Base-by-base conservation (phyloP, 1,284 basidiomycete species). In the Amylostereum areolatum region DNA sequence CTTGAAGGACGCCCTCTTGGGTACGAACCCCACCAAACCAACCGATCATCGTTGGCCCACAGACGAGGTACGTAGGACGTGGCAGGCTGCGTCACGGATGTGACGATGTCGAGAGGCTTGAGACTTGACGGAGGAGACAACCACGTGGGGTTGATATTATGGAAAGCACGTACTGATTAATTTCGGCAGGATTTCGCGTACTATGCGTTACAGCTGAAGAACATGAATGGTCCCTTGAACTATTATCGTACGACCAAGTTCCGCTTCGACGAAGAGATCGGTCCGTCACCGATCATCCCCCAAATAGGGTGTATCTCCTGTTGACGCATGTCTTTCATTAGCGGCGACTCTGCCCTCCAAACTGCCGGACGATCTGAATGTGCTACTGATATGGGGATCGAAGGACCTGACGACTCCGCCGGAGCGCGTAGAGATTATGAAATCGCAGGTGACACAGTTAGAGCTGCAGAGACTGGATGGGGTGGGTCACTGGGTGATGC, bases 151-250 rank as follows among this genome's bases (percentile, higher is more conserved):
- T n/a, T n/a, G n/a, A n/a, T n/a, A n/a, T n/a, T n/a, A n/a, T n/a
- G n/a, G n/a, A n/a, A n/a, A n/a, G n/a, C n/a, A n/a, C n/a, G n/a
- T n/a, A n/a, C n/a, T n/a, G n/a, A n/a, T n/a, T n/a, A n/a, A n/a
- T n/a, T n/a, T n/a, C n/a, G n/a, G 45, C 52, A 84, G 81, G 82
- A 85, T 57, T 63, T 77, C 24, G 57, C 70, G 25, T 74, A 75
- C 52, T 80, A 84, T 55, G 24, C 70, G 12, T 60, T 69, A 9
- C 66, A 73, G 50, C 57, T 63, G 18, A 67, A 71, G 52, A 75
- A 77, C n/a, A 80, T 88, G 79, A 69, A 71, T 25, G 83, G 83
- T 0, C 82, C 85, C 2, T 62, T 86, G 9, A 83, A 82, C 51
- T 89, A 86, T 60, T 88, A 88, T 55, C 75, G 83, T 29, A 85